Conservation (phyloP, 176 grass and related monocot species). For the Avena atlantica region DNA sequence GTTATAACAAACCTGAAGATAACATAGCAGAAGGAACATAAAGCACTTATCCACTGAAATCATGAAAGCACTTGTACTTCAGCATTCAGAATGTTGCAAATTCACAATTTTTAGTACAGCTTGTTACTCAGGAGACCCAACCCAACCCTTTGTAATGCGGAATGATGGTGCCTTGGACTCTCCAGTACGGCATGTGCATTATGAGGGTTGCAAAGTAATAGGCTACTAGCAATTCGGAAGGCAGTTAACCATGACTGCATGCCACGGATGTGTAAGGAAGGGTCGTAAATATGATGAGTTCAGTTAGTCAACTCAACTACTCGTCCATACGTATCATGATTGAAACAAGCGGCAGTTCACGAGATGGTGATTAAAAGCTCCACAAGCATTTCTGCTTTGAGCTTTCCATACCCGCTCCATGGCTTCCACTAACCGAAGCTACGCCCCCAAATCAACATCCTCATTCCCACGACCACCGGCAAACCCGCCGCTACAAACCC, state of each 20-base stretch:
- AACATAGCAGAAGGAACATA: background rate
- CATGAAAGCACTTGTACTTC: slow-evolving; percentile 15
- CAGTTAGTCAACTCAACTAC: slow-evolving; percentile 17
- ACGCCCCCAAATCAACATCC: background rate
- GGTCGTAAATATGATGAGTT: slow-evolving; percentile 7
- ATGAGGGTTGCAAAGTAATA: background rate
- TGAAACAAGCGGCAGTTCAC: background rate
- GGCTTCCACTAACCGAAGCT: background rate
- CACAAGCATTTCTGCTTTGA: background rate
- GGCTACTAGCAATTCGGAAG: background rate
- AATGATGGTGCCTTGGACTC: background rate
- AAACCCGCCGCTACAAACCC: too few relatives aligned
- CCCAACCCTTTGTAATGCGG: background rate
- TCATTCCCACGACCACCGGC: background rate
- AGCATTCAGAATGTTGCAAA: background rate
- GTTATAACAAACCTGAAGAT: slow-evolving; percentile 1
- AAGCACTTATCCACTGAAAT: background rate
- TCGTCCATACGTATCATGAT: slow-evolving; percentile 6
- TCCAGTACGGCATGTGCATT: slow-evolving; percentile 19
- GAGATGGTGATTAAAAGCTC: slow-evolving; percentile 12
- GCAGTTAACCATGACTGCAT: slow-evolving; percentile 22
- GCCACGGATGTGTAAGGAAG: slow-evolving; percentile 18
- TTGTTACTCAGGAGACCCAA: background rate
- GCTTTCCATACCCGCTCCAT: background rate
- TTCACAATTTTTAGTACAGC: background rate